Conservation (phyloP, 2,329 filamentous ascomycete species). For the Thielaviopsis ethacetica region DNA sequence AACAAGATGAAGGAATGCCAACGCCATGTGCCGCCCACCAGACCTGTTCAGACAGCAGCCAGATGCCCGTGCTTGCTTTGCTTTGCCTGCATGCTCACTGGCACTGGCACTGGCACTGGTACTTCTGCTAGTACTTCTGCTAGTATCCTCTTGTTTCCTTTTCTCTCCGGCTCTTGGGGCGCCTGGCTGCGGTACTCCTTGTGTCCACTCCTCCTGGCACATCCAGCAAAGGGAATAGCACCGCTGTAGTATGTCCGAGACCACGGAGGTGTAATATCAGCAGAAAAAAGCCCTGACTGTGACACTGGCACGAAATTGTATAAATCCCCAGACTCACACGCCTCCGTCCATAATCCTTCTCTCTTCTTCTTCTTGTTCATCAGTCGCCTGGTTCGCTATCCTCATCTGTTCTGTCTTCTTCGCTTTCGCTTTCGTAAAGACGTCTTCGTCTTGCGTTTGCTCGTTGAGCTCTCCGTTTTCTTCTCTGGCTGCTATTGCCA, state of each 20-base stretch:
- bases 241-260: not conserved
- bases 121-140: too few relatives aligned
- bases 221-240: not conserved
- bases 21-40: not conserved
- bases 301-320: not conserved
- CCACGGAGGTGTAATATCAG: not conserved
- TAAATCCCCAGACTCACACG: not conserved
- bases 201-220: too few relatives aligned
- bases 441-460: constrained; percentile 11
- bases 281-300: not conserved
- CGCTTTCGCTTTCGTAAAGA: constrained; percentile 3
- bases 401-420: constrained; percentile 2
- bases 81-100: too few relatives aligned
- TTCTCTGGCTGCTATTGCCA: not conserved
- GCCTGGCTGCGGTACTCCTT: too few relatives aligned
- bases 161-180: not conserved
- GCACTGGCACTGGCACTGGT: too few relatives aligned
- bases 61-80: not conserved
- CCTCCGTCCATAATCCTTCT: not conserved
- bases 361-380: not conserved
- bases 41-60: not conserved
- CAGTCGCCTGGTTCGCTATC: constrained; percentile 1
- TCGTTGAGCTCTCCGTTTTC: constrained; percentile 1
- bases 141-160: not conserved
- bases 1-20: not conserved